These are phyloP conservation scores for Diutina sp. DNA, from an alignment of 1,139 yeast species.

Conservation along the genomic window DNA sequence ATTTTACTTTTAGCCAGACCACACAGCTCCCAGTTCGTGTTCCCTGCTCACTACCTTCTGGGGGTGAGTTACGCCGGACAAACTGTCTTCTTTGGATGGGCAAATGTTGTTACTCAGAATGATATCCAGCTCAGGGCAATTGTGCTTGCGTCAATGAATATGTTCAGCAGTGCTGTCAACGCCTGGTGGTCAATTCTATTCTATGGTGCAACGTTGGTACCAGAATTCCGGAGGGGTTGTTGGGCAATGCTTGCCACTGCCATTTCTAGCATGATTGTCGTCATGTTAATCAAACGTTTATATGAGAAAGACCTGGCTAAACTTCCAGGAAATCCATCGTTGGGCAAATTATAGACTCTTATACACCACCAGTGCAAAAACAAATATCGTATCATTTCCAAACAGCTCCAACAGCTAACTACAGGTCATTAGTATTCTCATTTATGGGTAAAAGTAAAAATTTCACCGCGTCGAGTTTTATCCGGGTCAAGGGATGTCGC, in stretches of 20 bases:
- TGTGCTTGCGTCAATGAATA: slow-evolving; percentile 49
- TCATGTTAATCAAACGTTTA: slow-evolving; percentile 8
- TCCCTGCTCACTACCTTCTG: slow-evolving; percentile 41
- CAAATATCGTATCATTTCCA: background rate
- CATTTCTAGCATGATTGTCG: slow-evolving; percentile 15
- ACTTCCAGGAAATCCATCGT: slow-evolving; percentile 8
- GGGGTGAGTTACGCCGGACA: slow-evolving; percentile 47
- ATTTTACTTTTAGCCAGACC: slow-evolving; percentile 27
- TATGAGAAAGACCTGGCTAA: background rate
- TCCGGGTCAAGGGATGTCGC: background rate
- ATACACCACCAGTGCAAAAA: background rate
- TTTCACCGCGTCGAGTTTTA: background rate
- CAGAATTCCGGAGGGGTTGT: slow-evolving; percentile 37
- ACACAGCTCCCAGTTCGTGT: slow-evolving; percentile 20
- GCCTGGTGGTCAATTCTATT: slow-evolving; percentile 53
- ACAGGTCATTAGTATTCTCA: background rate
- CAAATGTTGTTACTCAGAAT: slow-evolving; percentile 37
- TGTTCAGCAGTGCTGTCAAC: slow-evolving; percentile 48
- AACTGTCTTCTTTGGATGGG: slow-evolving; percentile 49
- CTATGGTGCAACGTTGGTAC: slow-evolving; percentile 37
- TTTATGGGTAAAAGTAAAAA: background rate
- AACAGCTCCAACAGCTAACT: background rate
- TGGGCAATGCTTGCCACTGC: slow-evolving; percentile 44
- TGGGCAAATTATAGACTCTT: background rate
- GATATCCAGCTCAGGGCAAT: slow-evolving; percentile 47